Percentiles rank a stretch among this genome's conserved stretches.
These are phyloP conservation scores for Didymosphaeria variabile DNA, from an alignment of 2,329 filamentous ascomycete genomes.

Conservation along the genomic window DNA sequence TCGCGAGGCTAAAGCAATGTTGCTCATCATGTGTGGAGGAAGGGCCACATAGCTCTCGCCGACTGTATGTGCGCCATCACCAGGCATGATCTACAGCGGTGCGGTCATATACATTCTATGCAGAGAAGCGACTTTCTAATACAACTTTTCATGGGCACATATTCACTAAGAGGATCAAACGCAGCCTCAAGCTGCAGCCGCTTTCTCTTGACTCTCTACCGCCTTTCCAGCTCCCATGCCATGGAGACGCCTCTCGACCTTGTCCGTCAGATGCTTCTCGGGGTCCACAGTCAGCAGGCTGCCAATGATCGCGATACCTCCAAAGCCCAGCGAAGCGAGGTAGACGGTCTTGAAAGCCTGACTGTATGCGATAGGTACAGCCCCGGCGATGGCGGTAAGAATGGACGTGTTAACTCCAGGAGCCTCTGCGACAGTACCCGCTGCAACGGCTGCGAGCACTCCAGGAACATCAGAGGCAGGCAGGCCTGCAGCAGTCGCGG, in stretches of 20 bases:
- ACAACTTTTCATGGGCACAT: not conserved
- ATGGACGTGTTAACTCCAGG: slow-evolving; percentile 20
- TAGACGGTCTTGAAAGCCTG: slow-evolving; percentile 30
- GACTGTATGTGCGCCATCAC: no score
- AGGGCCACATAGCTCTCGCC: no score
- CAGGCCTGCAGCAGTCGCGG: slow-evolving; percentile 21
- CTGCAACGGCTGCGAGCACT: slow-evolving; percentile 19
- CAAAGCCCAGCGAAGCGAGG: slow-evolving; percentile 27
- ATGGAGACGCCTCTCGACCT: slow-evolving; percentile 25
- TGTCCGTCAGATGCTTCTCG: slow-evolving; percentile 26
- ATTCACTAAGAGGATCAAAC: not conserved
- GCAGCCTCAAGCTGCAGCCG: not conserved
- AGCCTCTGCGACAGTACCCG: slow-evolving; percentile 23
- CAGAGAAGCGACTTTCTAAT: not conserved
- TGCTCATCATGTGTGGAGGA: no score
- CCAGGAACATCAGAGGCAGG: slow-evolving; percentile 20
- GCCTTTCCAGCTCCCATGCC: slow-evolving; percentile 10
- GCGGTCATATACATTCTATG: not conserved
- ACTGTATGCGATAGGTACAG: slow-evolving; percentile 20
- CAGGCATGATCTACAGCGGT: no score
- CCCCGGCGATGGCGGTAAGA: slow-evolving; percentile 13
- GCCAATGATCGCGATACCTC: slow-evolving; percentile 27
- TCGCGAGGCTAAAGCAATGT: no score
- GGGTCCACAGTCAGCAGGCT: slow-evolving; percentile 24
- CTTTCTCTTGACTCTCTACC: not conserved